Evolutionary conservation across 176 grass and related monocot genomes (phyloP), one percentile per base, ranked within the genome.

Genomic region (Phoenix dactylifera): DNA sequence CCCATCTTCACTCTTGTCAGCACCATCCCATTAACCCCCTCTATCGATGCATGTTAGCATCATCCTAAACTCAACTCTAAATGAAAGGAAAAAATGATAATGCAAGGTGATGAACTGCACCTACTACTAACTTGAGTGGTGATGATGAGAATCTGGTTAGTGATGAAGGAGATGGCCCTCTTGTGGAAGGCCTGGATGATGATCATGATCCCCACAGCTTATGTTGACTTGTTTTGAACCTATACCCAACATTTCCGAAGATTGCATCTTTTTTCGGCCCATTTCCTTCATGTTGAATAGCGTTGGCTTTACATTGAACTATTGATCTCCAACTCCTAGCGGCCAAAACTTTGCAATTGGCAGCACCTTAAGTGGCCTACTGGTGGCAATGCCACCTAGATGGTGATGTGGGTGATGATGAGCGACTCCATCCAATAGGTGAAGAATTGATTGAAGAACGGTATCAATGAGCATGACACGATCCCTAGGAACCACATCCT

Each of bases 371-470:
- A 80, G 59, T 80, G 86, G 3, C 81, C 86, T 4, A 78, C 59
- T 7, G 86, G 86, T 25, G 84, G 77, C 15, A 81, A 79, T n/a
- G 81, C 86, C 54, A 84, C 77, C 86, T 89, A 81, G 62, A 84
- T 70, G 67, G 77, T 84, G 77, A 89, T 89, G 63, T 89, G 86
- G 62, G 81, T 70, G 67, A 73, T 84, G 77, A 89, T 89, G 63
- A 89, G 70, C 26, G 86, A 81, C 68, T 89, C 69, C 3, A 44
- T 75, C 20, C 86, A 74, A 60, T 89, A 84, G 5, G 70, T 44
- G 81, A 89, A 89, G 70, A 89, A 89, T 70, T 89, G 86, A 73
- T 89, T 89, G 55, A 89, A 66, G 74, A 89, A 89, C 18, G 86
- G 81, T 60, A 89, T 67, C 9, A 89, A 66, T 3, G 60, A 74